Evolutionary conservation across 2,329 filamentous ascomycete species (phyloP).

Genomic region (Beauveria brongniartii): DNA sequence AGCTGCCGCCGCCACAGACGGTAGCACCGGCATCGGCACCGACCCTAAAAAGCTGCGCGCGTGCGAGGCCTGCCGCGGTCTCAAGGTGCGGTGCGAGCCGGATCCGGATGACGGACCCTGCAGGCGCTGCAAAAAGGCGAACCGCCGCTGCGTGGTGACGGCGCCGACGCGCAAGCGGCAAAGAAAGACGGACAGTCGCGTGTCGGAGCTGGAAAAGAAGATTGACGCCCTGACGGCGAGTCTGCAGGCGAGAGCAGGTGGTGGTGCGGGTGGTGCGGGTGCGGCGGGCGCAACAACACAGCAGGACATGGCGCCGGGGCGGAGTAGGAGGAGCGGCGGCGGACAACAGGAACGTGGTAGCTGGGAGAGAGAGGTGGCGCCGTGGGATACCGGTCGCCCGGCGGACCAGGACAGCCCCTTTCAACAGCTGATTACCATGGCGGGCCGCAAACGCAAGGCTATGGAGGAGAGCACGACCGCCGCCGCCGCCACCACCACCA

Average conservation of each 20-base stretch:
- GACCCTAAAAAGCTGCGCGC: constrained; percentile 62
- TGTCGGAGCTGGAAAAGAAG: constrained; percentile 86
- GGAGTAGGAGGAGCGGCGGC: neutral
- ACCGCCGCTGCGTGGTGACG: constrained; percentile 69
- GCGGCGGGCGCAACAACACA: neutral
- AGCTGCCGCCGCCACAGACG: neutral
- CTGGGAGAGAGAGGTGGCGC: constrained; percentile 4
- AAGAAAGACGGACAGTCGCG: constrained; percentile 85
- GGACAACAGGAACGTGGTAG: neutral
- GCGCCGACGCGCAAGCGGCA: constrained; percentile 69
- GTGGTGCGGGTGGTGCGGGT: neutral
- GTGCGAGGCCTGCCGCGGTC: constrained; percentile 65
- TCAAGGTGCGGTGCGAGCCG: constrained; percentile 81
- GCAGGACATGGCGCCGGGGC: neutral
- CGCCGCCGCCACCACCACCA: too few relatives aligned
- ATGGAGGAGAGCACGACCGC: neutral
- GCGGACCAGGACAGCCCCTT: constrained; percentile 8
- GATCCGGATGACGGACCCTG: constrained; percentile 56
- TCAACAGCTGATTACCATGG: constrained; percentile 11
- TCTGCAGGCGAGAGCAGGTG: constrained; percentile 46
- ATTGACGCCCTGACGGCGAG: constrained; percentile 82
- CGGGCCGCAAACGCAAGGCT: constrained; percentile 25
- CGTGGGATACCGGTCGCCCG: neutral
- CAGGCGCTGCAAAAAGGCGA: constrained; percentile 71
- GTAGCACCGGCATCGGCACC: neutral